Conservation (phyloP, 2,329 filamentous ascomycete species). For the Penicillium nordicum region DNA sequence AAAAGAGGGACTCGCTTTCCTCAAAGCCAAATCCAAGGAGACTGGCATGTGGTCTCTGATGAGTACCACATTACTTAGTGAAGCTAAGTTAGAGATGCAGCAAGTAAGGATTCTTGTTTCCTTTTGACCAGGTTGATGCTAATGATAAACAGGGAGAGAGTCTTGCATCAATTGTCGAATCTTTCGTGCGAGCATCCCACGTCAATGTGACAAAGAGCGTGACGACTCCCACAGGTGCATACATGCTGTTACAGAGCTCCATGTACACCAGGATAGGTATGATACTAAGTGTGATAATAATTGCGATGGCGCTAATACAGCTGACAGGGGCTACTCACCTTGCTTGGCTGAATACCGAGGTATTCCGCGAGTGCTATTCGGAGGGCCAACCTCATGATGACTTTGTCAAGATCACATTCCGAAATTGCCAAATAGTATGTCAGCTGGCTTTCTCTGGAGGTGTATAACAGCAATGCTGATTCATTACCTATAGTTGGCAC, state of each 20-base stretch:
- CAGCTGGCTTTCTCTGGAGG: background rate
- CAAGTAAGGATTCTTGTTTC: slow-evolving; percentile 52
- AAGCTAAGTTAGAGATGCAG: slow-evolving; percentile 74
- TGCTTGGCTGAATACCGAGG: slow-evolving; percentile 59
- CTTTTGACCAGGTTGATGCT: slow-evolving; percentile 6
- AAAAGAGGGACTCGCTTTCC: slow-evolving; percentile 75
- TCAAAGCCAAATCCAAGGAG: slow-evolving; percentile 83
- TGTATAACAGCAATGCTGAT: slow-evolving; percentile 1
- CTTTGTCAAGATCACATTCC: slow-evolving; percentile 68
- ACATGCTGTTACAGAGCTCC: slow-evolving; percentile 68
- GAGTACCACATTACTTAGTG: slow-evolving; percentile 77
- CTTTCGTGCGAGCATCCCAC: slow-evolving; percentile 77
- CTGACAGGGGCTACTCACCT: slow-evolving; percentile 52
- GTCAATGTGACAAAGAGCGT: slow-evolving; percentile 75
- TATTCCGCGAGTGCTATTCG: slow-evolving; percentile 71
- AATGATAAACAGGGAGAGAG: slow-evolving; percentile 51
- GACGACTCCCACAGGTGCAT: slow-evolving; percentile 67
- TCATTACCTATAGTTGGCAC: slow-evolving; percentile 47
- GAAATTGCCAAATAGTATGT: slow-evolving; percentile 61
- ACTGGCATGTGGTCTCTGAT: slow-evolving; percentile 80
- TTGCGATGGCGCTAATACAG: slow-evolving; percentile 14
- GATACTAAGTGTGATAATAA: slow-evolving; percentile 1
- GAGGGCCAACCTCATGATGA: slow-evolving; percentile 69
- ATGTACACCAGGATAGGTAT: slow-evolving; percentile 73
- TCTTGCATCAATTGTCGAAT: slow-evolving; percentile 64